A percentile compares a stretch with the other conserved stretches of the same genome.
Evolutionary conservation across 495 filamentous ascomycete species (phyloP).

Genomic region (Rhizodiscina lignyota): DNA sequence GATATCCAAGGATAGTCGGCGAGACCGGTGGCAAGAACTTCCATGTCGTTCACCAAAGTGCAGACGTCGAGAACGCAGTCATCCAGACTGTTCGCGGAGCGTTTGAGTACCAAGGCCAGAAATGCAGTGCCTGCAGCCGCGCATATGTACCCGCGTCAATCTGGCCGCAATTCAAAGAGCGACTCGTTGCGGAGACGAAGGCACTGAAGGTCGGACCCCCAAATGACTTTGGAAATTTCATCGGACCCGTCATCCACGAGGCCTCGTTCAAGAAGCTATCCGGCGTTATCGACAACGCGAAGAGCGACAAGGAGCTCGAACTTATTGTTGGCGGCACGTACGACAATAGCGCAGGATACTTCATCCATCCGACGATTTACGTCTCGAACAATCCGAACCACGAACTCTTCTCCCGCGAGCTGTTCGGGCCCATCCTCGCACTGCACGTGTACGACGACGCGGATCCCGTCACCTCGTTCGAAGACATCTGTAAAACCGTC

Average conservation of each 20-base stretch:
- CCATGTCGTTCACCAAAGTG: slow-evolving; percentile 22
- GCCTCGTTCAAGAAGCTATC: slow-evolving; percentile 22
- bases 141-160: slow-evolving; percentile 21
- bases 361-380: slow-evolving; percentile 53
- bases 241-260: slow-evolving; percentile 27
- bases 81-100: slow-evolving; percentile 25
- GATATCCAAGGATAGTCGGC: slow-evolving; percentile 26
- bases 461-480: slow-evolving; percentile 10
- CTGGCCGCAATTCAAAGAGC: slow-evolving; percentile 19
- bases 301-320: slow-evolving; percentile 43
- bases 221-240: slow-evolving; percentile 22
- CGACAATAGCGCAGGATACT: slow-evolving; percentile 44
- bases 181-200: slow-evolving; percentile 17
- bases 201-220: slow-evolving; percentile 22
- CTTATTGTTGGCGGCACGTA: slow-evolving; percentile 42
- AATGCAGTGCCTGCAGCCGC: slow-evolving; percentile 23
- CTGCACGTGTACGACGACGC: slow-evolving; percentile 42
- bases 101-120: slow-evolving; percentile 29
- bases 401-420: slow-evolving; percentile 41
- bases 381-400: slow-evolving; percentile 46
- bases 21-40: slow-evolving; percentile 29
- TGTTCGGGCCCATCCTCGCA: slow-evolving; percentile 47
- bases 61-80: slow-evolving; percentile 22
- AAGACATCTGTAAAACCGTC: slow-evolving; percentile 18
- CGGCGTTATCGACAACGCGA: slow-evolving; percentile 39